Evolutionary conservation across 805 yeast genomes (phyloP).

Genomic region (Blastobotrys mokoenaii): DNA sequence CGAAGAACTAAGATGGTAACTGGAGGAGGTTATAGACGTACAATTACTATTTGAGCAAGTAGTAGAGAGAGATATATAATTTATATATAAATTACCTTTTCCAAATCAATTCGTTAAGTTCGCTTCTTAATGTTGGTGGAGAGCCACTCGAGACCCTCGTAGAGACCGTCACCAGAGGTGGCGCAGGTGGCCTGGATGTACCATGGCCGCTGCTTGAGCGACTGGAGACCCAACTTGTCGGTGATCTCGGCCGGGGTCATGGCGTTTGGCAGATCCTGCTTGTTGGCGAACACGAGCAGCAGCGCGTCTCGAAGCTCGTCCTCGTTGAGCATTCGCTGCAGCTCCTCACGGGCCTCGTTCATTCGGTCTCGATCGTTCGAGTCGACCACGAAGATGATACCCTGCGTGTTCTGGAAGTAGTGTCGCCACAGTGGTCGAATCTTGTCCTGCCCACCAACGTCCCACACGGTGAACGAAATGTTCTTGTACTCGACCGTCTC

Average conservation of each 20-base stretch:
- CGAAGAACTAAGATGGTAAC: no score
- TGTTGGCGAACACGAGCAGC: constrained; percentile 92
- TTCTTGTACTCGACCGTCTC: constrained; percentile 96
- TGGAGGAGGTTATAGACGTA: no score
- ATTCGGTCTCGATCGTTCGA: constrained; percentile 97
- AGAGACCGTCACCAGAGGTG: constrained; percentile 96
- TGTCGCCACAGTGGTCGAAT: constrained; percentile 99
- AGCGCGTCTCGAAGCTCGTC: constrained; percentile 96
- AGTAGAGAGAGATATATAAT: no score
- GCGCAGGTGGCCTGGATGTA: constrained; percentile 99
- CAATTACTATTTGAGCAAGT: no score
- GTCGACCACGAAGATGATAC: constrained; percentile 96
- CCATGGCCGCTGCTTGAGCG: constrained; percentile 99
- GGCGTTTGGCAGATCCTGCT: constrained; percentile 98
- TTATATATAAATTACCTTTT: no score
- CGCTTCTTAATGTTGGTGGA: constrained; percentile 75
- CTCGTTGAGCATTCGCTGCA: constrained; percentile 97
- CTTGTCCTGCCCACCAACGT: constrained; percentile 99
- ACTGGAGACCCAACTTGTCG: constrained; percentile 92
- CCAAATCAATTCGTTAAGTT: constrained; percentile 8
- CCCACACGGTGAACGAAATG: constrained; percentile 97
- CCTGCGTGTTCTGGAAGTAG: constrained; percentile 97
- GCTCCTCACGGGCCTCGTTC: constrained; percentile 95
- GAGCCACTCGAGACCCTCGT: constrained; percentile 97
- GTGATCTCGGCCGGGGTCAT: constrained; percentile 99